Base-by-base conservation (phyloP, 805 yeast genomes). In the Saturnispora halmiae region DNA sequence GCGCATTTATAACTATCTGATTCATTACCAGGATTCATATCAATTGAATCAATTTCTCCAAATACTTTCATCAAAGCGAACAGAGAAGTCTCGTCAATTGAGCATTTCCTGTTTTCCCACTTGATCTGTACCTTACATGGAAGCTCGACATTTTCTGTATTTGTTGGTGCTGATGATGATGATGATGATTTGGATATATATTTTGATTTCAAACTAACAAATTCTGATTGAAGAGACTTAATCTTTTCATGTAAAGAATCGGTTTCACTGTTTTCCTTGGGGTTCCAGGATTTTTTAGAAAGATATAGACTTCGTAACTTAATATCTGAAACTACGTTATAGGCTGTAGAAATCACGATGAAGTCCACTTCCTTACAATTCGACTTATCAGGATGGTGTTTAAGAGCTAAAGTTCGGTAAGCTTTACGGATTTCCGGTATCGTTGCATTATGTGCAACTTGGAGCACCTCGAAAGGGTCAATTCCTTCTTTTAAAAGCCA, bases 51-150 rank as follows among this genome's bases (percentile, higher is more conserved):
- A 2, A 72, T 51, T 0, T 58, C 46, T 1, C 79, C 79, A 53
- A 73, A 73, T 2, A 65, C 65, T 15, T 50, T 48, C 75, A 73
- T 69, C 21, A 73, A 54, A 34, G 59, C 53, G 18, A 31, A 19
- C 16, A 73, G 51, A 2, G 64, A 53, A 1, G 59, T 66, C 1
- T 45, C 48, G 18, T 56, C 58, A 16, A 70, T 52, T 33, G 63
- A 66, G 5, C 59, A 60, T 42, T 62, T 62, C n/a, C n/a, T n/a
- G 34, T 61, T 58, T 47, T 71, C 72, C 77, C 78, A 73, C 46
- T 59, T 64, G 20, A 73, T 31, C 6, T 26, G 3, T 4, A 38
- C 21, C n/a, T 22, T 3, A 9, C 28, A 14, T 3, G 26, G 28
- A 14, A n/a, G 14, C n/a, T 6, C 26, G 10, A 22, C n/a, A n/a